Base-by-base conservation (phyloP, 164 flowering plant species). In the Aristolochia fimbriata region DNA sequence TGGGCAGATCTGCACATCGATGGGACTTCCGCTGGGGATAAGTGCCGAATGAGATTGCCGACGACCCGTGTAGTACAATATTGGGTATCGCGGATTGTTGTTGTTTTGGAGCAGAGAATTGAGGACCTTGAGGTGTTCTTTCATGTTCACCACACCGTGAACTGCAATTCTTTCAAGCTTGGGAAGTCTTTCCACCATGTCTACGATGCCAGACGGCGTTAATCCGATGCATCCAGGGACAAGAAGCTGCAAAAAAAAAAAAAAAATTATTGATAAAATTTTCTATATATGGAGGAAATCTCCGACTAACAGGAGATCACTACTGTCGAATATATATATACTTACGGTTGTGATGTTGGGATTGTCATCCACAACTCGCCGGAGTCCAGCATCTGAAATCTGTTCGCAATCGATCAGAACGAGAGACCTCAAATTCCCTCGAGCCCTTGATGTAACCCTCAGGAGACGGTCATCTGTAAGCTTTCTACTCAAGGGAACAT, bases 331-430 rank as follows among this genome's bases (percentile, higher is more conserved):
- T 10, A n/a, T n/a, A n/a, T n/a, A n/a, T n/a, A n/a, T n/a, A 10
- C 14, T 54, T 56, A 56, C 96, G 92, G 76, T 84, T 66, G 51
- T 62, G 56, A 91, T 73, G 17, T 51, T 67, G 21, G 84, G 96
- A 60, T 88, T 88, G 30, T 62, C 47, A 13, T 68, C 57, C 8
- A 78, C 51, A 51, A 86, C 81, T 27, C 50, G 30, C 54, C 45
- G 75, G 57, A 91, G 86, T 48, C 84, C 95, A 55, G 71, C 77
- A 73, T 91, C 87, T 1, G 92, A 82, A n/a, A 91, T 71, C 65
- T 57, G 71, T 1, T 14, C 20, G 59, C 96, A 88, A 49, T 74
- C 62, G 0, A 70, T 58, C 25, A 88, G 71, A 64, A 75, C 80
- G 68, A 91, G 70, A 64, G 73, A 68, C 66, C 63, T 71, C 48